phyloP scores from a whole-genome alignment of 768 basidiomycete species.

The Cubamyces sp. region DNA sequence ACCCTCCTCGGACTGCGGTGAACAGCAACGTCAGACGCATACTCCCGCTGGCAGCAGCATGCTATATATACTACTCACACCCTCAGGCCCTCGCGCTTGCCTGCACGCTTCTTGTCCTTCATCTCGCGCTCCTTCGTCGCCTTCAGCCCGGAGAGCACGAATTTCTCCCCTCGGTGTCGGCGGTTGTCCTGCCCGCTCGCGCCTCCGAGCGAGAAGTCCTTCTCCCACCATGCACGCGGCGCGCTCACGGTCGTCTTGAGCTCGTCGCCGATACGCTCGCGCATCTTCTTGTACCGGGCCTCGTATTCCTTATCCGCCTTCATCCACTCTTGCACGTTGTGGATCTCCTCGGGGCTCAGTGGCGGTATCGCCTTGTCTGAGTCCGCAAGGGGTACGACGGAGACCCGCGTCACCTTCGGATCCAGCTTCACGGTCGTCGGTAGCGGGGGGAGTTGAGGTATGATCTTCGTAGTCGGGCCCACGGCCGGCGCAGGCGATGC shows the following conservation, averaged over 20 bases:
- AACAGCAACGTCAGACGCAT: neutral
- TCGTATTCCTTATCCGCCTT: conserved; percentile 63
- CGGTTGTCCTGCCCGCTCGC: conserved; percentile 42
- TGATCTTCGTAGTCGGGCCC: conserved; percentile 26
- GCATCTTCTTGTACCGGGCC: conserved; percentile 49
- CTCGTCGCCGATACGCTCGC: conserved; percentile 56
- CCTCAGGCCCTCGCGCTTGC: conserved; percentile 69
- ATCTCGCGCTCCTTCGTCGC: conserved; percentile 45
- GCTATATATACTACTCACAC: conserved; percentile 59
- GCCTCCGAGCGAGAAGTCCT: conserved; percentile 42
- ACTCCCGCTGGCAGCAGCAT: neutral
- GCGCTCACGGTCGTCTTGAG: conserved; percentile 47
- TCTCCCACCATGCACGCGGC: conserved; percentile 65
- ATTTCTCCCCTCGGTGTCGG: conserved; percentile 45
- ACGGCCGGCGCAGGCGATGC: neutral
- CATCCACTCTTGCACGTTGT: conserved; percentile 64
- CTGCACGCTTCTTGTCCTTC: conserved; percentile 51
- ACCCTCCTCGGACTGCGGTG: conserved; percentile 61
- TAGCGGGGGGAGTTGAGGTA: conserved; percentile 47
- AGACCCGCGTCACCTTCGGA: conserved; percentile 61
- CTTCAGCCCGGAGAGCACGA: conserved; percentile 37
- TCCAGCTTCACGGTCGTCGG: conserved; percentile 51
- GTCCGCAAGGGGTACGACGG: conserved; percentile 60
- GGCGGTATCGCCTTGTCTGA: conserved; percentile 58
- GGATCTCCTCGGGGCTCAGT: conserved; percentile 54